A percentile compares a stretch with the other conserved stretches of the same genome.
These are phyloP conservation scores for Rhododendron ovatum DNA, from an alignment of 148 eudicot genomes.

Conservation along the genomic window DNA sequence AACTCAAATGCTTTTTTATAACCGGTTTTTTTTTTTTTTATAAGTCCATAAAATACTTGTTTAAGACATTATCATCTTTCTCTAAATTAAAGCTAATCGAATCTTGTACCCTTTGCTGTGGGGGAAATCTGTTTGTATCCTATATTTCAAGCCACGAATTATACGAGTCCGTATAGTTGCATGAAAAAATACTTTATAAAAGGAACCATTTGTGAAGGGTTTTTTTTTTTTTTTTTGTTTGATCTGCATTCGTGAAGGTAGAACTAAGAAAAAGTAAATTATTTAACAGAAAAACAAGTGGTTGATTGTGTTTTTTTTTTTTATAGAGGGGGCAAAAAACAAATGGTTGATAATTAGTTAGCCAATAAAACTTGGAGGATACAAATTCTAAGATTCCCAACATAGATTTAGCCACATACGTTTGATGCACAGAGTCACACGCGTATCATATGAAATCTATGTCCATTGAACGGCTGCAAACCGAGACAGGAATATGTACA, in stretches of 20 bases:
- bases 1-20: too few species aligned
- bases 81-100: too few species aligned
- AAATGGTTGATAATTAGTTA: neutral
- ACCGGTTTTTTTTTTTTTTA: too few species aligned
- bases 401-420: neutral
- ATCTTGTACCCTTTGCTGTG: too few species aligned
- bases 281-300: neutral
- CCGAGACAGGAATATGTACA: too few species aligned
- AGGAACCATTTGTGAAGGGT: too few species aligned
- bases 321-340: neutral
- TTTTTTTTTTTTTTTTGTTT: too few species aligned
- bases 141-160: neutral
- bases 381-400: neutral
- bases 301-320: too few species aligned
- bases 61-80: neutral
- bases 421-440: neutral
- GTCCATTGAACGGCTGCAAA: neutral
- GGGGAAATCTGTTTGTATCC: neutral
- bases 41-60: too few species aligned
- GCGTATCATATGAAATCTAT: too few species aligned
- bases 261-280: neutral
- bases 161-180: neutral
- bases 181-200: too few species aligned
- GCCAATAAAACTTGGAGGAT: neutral
- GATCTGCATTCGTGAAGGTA: too few species aligned